phyloP scores from a whole-genome alignment of 1,139 yeast species.

The Scheffersomyces stambukii region DNA sequence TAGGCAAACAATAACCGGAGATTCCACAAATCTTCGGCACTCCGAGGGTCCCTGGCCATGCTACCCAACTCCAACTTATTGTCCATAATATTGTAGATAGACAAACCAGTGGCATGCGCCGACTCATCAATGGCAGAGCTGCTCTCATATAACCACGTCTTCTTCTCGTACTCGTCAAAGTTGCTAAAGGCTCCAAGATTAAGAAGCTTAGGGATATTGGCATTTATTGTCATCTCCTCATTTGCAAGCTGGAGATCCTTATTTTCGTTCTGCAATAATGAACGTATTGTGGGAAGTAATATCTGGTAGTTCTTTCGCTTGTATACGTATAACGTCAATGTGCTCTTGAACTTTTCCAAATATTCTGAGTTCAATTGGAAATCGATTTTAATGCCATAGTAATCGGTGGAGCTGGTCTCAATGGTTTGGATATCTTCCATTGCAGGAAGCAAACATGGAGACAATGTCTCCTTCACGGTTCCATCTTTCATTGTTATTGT shows the following conservation, averaged over 20 bases:
- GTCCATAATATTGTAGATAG: slow-evolving; percentile 50
- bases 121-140: slow-evolving; percentile 13
- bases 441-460: slow-evolving; percentile 74
- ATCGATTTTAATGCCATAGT: slow-evolving; percentile 43
- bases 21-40: slow-evolving; percentile 62
- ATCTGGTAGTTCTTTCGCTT: slow-evolving; percentile 41
- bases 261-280: slow-evolving; percentile 33
- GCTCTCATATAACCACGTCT: slow-evolving; percentile 29
- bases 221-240: slow-evolving; percentile 22
- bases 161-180: slow-evolving; percentile 32
- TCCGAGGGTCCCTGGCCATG: slow-evolving; percentile 41
- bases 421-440: slow-evolving; percentile 44
- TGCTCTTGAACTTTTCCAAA: slow-evolving; percentile 40
- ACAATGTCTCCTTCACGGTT: slow-evolving; percentile 18
- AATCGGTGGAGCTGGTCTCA: slow-evolving; percentile 37
- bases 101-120: slow-evolving; percentile 19
- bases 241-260: slow-evolving; percentile 27
- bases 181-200: slow-evolving; percentile 19
- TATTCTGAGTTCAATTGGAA: slow-evolving; percentile 34
- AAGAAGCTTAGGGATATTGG: slow-evolving; percentile 20
- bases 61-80: slow-evolving; percentile 49
- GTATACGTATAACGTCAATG: slow-evolving; percentile 48
- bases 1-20: slow-evolving; percentile 60
- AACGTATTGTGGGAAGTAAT: slow-evolving; percentile 31
- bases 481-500: slow-evolving; percentile 42